A percentile compares a stretch with the other conserved stretches of the same genome.
Evolutionary conservation across 2,329 filamentous ascomycete species (phyloP).

Genomic region (Dactylellina parvicollis): DNA sequence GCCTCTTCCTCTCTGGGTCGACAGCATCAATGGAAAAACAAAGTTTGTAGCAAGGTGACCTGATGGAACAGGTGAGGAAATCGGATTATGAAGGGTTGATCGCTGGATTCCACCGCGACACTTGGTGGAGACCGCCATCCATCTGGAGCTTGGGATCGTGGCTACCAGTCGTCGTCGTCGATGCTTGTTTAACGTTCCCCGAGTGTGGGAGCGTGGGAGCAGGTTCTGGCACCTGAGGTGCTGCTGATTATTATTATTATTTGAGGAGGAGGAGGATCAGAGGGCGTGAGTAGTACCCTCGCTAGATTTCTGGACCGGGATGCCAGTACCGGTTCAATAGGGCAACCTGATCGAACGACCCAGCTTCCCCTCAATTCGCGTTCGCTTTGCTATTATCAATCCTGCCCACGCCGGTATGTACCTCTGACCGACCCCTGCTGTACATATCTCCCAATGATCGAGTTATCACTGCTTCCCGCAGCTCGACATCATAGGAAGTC

Average conservation of each 20-base stretch:
- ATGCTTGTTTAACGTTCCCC: no score
- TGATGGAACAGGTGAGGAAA: slow-evolving; percentile 9
- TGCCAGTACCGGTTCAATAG: slow-evolving; percentile 39
- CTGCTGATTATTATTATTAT: no score
- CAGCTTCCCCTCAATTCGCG: slow-evolving; percentile 26
- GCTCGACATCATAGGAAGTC: slow-evolving; percentile 39
- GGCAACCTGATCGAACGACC: slow-evolving; percentile 11
- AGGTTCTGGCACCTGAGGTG: slow-evolving; percentile 31
- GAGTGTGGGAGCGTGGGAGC: slow-evolving; percentile 5
- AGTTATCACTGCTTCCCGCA: slow-evolving; percentile 36
- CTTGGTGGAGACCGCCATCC: slow-evolving; percentile 14
- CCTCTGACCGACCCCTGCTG: slow-evolving; percentile 25
- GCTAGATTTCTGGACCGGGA: slow-evolving; percentile 23
- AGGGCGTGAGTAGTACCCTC: not conserved
- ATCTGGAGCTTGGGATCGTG: no score
- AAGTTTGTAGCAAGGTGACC: slow-evolving; percentile 26
- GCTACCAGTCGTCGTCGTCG: no score
- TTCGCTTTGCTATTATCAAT: slow-evolving; percentile 43
- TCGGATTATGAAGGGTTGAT: slow-evolving; percentile 3
- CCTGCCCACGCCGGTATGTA: slow-evolving; percentile 11
- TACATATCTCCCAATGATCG: slow-evolving; percentile 31
- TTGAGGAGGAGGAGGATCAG: not conserved
- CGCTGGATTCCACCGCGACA: slow-evolving; percentile 22
- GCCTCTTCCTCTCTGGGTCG: slow-evolving; percentile 34
- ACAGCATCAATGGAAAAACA: slow-evolving; percentile 17